These are phyloP conservation scores for Crithidia expoeki DNA, from an alignment of 208 protist species.

Conservation along the genomic window DNA sequence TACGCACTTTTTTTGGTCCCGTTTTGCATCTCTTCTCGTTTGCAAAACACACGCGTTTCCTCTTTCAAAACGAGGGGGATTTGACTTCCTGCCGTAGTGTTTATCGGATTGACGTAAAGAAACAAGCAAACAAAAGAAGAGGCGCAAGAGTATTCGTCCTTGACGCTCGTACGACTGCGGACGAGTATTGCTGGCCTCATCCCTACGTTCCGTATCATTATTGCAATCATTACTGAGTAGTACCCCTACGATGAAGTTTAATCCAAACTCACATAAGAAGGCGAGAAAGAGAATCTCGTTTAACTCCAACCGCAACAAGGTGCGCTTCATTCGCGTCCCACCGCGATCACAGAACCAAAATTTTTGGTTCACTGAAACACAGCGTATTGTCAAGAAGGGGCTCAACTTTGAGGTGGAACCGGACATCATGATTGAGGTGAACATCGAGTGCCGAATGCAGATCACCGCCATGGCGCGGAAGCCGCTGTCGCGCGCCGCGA, in stretches of 20 bases:
- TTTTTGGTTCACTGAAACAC: slow-evolving; percentile 84
- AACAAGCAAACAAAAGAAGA: too few relatives aligned
- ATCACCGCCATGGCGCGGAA: slow-evolving; percentile 54
- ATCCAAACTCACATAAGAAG: slow-evolving; percentile 15
- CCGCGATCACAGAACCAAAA: slow-evolving; percentile 73
- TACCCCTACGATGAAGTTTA: slow-evolving; percentile 6
- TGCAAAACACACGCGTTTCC: too few relatives aligned
- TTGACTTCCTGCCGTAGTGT: too few relatives aligned
- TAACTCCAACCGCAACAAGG: slow-evolving; percentile 62
- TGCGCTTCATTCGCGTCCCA: slow-evolving; percentile 73
- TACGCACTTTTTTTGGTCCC: too few relatives aligned
- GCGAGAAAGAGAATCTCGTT: slow-evolving; percentile 64
- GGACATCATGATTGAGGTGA: slow-evolving; percentile 58
- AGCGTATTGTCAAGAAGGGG: slow-evolving; percentile 76
- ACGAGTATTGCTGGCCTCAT: too few relatives aligned
- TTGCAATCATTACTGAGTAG: slow-evolving; percentile 7
- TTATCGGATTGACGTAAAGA: too few relatives aligned
- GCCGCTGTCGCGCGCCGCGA: slow-evolving; percentile 17
- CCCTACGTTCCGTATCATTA: too few relatives aligned
- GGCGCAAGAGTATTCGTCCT: too few relatives aligned
- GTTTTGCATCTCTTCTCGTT: too few relatives aligned
- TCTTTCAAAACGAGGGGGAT: too few relatives aligned
- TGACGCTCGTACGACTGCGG: too few relatives aligned
- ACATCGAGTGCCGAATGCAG: slow-evolving; percentile 76
- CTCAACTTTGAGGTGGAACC: slow-evolving; percentile 79